A percentile compares a stretch with the other conserved stretches of the same genome.
phyloP scores from a whole-genome alignment of 2,329 filamentous ascomycete species.

The Botrytis squamosa region DNA sequence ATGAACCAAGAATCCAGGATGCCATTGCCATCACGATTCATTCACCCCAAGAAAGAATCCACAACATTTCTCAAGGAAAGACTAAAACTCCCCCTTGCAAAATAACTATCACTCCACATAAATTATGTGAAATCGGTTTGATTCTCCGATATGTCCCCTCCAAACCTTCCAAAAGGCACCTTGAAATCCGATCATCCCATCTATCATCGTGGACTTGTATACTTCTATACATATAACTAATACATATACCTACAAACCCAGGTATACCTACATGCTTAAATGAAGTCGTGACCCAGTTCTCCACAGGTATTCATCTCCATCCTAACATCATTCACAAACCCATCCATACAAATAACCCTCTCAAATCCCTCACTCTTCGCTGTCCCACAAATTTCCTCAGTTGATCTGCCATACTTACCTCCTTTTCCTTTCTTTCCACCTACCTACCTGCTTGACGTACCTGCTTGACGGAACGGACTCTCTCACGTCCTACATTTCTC shows the following conservation, averaged over 20 bases:
- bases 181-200: constrained; percentile 9
- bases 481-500: neutral
- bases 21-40: neutral
- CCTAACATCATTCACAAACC: neutral
- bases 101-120: neutral
- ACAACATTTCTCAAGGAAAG: neutral
- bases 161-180: neutral
- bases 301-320: neutral
- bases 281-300: constrained; percentile 12
- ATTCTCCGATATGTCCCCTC: constrained; percentile 5
- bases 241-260: neutral
- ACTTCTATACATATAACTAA: neutral
- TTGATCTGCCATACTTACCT: neutral
- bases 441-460: too few species aligned
- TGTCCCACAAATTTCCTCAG: neutral
- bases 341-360: constrained; percentile 1
- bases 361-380: neutral
- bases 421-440: neutral
- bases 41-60: neutral
- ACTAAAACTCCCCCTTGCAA: neutral
- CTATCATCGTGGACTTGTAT: neutral
- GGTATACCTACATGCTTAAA: neutral
- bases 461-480: neutral
- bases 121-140: neutral
- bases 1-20: neutral